A percentile compares a stretch with the other conserved stretches of the same genome.
These are phyloP conservation scores for Beauveria asiatica DNA, from an alignment of 2,329 filamentous ascomycete genomes.

Conservation along the genomic window DNA sequence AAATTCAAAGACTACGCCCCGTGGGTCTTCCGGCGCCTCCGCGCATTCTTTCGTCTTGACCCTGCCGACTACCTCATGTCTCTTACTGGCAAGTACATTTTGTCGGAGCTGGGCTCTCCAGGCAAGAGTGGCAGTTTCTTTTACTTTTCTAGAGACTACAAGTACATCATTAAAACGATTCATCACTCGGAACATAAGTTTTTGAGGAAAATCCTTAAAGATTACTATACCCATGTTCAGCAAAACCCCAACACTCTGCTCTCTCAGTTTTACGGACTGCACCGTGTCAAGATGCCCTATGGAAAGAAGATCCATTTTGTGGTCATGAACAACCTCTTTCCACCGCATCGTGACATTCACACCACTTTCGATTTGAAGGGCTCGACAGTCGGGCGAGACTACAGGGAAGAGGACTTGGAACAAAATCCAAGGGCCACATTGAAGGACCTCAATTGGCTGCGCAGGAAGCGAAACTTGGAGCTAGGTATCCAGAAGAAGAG, in stretches of 20 bases:
- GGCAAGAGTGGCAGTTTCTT: constrained; percentile 99
- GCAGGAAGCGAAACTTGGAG: constrained; percentile 75
- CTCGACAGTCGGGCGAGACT: constrained; percentile 87
- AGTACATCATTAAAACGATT: constrained; percentile 99
- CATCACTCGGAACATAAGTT: constrained; percentile 92
- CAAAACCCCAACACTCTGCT: constrained; percentile 94
- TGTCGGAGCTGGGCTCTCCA: constrained; percentile 92
- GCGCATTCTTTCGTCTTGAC: constrained; percentile 80
- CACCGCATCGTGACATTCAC: constrained; percentile 94
- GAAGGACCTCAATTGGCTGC: constrained; percentile 95
- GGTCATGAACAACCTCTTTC: constrained; percentile 99
- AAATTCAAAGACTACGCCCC: constrained; percentile 99
- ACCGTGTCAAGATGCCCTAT: constrained; percentile 96
- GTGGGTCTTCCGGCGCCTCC: constrained; percentile 93
- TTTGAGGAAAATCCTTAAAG: constrained; percentile 70
- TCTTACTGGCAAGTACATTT: constrained; percentile 94
- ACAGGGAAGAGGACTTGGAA: constrained; percentile 77
- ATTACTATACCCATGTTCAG: constrained; percentile 89
- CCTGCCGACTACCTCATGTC: constrained; percentile 98
- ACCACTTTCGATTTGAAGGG: constrained; percentile 95
- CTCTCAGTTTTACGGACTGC: constrained; percentile 94
- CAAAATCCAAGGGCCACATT: constrained; percentile 86
- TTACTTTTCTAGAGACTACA: constrained; percentile 98
- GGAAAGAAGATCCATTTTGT: constrained; percentile 98
- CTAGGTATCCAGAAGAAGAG: constrained; percentile 83